Base-by-base conservation (phyloP, 2,329 filamentous ascomycete genomes). In the Phoma sp. region DNA sequence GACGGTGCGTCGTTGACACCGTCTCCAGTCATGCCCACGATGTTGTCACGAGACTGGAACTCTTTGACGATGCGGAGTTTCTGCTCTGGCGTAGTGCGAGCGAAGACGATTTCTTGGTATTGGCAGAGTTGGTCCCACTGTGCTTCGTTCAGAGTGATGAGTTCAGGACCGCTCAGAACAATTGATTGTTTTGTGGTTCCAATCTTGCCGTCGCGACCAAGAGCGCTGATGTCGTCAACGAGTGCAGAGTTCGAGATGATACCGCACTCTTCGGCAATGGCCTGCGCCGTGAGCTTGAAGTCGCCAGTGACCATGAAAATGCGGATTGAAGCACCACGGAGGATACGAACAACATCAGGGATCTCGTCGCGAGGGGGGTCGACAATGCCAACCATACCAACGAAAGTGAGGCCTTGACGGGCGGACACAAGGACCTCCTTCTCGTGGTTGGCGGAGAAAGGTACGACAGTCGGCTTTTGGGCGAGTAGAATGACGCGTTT, bases 261-360 rank as follows among this genome's bases (percentile, higher is more conserved):
- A 8, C 89, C 87, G 56, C 88, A 90, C 50, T 91, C 85, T 3
- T 83, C 80, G 0, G 89, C 88, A 58, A 93, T 92, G 1, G 89
- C 87, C 58, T 86, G 81, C 0, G 90, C 89, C 0, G 90, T 93
- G 15, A 92, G 81, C 24, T 87, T 87, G 69, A 90, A 92, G 67
- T 93, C 90, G 9, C 90, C 89, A 1, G 90, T 93, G 0, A 92
- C 89, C 89, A 93, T 93, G 73, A 90, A 88, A 27, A 92, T 86
- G n/a, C 87, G 81, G 49, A 93, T 88, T 1, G 88, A 88, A 4
- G 90, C 90, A 1, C 84, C 80, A 12, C 88, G 83, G 15, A 92
- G 79, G 0, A 83, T 89, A n/a, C 78, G 76, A 25, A 87, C 77
- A 1, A 86, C 84, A 12, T 79, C 78, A 0, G 84, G 82, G 29